A percentile compares a stretch with the other conserved stretches of the same genome.
Conservation (phyloP, 2,329 filamentous ascomycete species). For the Trichoderma endophyticum region DNA sequence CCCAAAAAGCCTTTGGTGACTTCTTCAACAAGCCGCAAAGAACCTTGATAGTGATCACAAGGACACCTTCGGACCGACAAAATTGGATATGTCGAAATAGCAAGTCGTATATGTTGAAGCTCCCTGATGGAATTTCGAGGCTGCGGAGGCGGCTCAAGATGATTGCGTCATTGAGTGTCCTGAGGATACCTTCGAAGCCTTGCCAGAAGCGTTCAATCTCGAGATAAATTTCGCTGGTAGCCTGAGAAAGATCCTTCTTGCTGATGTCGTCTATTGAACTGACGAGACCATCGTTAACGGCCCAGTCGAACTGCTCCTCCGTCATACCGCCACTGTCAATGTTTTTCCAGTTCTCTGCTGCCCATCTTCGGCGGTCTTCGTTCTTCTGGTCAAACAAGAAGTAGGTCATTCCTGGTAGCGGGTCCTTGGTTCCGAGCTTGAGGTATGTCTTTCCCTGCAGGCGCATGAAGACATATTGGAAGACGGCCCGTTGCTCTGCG, state of each 20-base stretch:
- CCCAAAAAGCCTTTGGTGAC: slow-evolving; percentile 80
- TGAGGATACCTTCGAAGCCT: slow-evolving; percentile 71
- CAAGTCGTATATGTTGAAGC: slow-evolving; percentile 64
- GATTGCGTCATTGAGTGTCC: slow-evolving; percentile 67
- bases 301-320: slow-evolving; percentile 79
- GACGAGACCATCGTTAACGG: slow-evolving; percentile 70
- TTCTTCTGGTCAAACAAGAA: slow-evolving; percentile 70
- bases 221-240: slow-evolving; percentile 35
- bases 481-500: slow-evolving; percentile 54
- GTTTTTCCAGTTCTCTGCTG: slow-evolving; percentile 39
- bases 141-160: slow-evolving; percentile 75
- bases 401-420: slow-evolving; percentile 77
- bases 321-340: slow-evolving; percentile 61
- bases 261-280: slow-evolving; percentile 63
- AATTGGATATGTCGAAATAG: slow-evolving; percentile 53
- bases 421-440: slow-evolving; percentile 66
- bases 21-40: slow-evolving; percentile 70
- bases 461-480: slow-evolving; percentile 79
- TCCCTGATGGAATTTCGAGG: slow-evolving; percentile 63
- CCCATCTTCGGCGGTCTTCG: slow-evolving; percentile 49
- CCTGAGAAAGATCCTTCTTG: slow-evolving; percentile 39
- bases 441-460: slow-evolving; percentile 71
- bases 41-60: slow-evolving; percentile 67
- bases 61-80: slow-evolving; percentile 52
- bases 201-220: slow-evolving; percentile 74